Base-by-base conservation (phyloP, 345 rosid genomes). In the Pelargonium nanum region DNA sequence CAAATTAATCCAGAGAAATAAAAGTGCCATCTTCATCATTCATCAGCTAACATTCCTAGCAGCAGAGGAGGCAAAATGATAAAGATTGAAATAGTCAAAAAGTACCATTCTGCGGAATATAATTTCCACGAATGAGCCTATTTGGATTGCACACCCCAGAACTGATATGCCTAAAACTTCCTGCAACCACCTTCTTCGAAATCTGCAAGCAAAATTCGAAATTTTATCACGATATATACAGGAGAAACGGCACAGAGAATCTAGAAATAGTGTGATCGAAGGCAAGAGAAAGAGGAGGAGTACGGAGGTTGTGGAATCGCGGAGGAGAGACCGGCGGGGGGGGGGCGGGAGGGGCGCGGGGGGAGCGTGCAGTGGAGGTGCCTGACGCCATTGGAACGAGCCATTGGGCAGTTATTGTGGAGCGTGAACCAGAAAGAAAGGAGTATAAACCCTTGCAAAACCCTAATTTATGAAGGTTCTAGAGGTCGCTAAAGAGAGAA, bases 341-440 rank as follows among this genome's bases (percentile, higher is more conserved):
- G 72, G 63, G 83, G 85, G 60, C 85, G 83, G 68, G 77, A 66
- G 59, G 81, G 57, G 70, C 68, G n/a, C n/a, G n/a, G n/a, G n/a
- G n/a, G n/a, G n/a, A n/a, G n/a, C n/a, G n/a, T n/a, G n/a, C n/a
- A 75, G 28, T 68, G 79, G 62, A 82, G 66, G 67, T 85, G 79
- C 69, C 78, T 84, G 54, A 71, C 74, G 74, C 96, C 93, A 71
- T 70, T 78, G 44, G 81, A 65, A 53, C 85, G 83, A 67, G 77
- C 78, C 96, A 91, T 91, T 70, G 32, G 24, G 32, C 25, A 4
- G n/a, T n/a, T n/a, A n/a, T n/a, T n/a, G n/a, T n/a, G n/a, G n/a
- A n/a, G n/a, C 23, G 48, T 45, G 52, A 45, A 45, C 4, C n/a
- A 45, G n/a, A 7, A 51, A n/a, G 17, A 51, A 1, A 19, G 21